Percentiles rank a stretch among this genome's conserved stretches.
phyloP scores from a whole-genome alignment of 1,284 basidiomycete genomes.

The Puccinia hordei region DNA sequence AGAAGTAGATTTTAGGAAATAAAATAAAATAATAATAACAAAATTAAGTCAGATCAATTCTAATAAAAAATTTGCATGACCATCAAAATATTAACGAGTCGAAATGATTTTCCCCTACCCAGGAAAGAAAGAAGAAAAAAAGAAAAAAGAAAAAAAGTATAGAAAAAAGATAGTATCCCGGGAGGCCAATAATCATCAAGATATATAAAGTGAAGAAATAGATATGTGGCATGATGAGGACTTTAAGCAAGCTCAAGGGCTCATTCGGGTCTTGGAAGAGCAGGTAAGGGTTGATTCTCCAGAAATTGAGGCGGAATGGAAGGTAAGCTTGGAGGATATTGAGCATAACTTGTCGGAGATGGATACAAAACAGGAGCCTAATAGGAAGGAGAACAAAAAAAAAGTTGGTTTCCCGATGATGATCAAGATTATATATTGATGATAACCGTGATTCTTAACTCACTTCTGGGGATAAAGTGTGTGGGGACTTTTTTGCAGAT shows the following conservation, averaged over 20 bases:
- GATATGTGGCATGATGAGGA: not conserved
- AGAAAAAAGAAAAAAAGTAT: not conserved
- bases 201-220: not conserved
- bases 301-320: slow-evolving; percentile 7
- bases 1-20: not conserved
- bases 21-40: not conserved
- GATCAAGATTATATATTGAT: not conserved
- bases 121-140: not conserved
- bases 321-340: slow-evolving; percentile 19
- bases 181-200: not conserved
- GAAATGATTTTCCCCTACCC: not conserved
- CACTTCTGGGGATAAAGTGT: slow-evolving; percentile 1
- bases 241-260: too few species aligned
- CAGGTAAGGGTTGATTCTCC: slow-evolving; percentile 17
- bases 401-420: not conserved
- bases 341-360: not conserved
- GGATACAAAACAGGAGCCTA: not conserved
- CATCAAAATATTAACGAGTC: not conserved
- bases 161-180: not conserved
- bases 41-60: not conserved
- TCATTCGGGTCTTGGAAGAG: not conserved
- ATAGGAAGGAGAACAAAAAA: not conserved
- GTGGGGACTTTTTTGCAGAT: slow-evolving; percentile 2
- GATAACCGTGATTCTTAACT: not conserved
- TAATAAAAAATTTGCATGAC: not conserved